Percentiles rank a stretch among this genome's conserved stretches.
Conservation (phyloP, 129 eudicot genomes). For the Flaveria sonorensis region DNA sequence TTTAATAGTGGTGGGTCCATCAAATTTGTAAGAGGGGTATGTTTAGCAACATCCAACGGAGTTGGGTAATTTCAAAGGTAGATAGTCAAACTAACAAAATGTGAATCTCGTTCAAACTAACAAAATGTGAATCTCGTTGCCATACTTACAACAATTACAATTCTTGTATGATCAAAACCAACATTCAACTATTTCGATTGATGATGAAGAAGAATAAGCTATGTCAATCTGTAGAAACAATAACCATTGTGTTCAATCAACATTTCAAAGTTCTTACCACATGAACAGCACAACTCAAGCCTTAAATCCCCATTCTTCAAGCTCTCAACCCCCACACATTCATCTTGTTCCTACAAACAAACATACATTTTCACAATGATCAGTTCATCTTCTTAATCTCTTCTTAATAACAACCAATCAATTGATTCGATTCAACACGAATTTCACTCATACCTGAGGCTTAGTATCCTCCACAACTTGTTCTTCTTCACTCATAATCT, state of each 20-base stretch:
- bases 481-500: slow-evolving; percentile 8
- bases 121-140: no score
- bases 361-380: neutral
- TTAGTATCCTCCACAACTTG: neutral
- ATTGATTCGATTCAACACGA: neutral
- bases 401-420: no score
- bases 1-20: no score
- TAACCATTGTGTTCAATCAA: slow-evolving; percentile 21
- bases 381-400: neutral
- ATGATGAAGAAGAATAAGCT: neutral
- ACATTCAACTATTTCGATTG: no score
- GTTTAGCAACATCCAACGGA: no score
- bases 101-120: no score
- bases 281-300: slow-evolving; percentile 24
- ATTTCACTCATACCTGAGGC: neutral
- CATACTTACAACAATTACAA: no score
- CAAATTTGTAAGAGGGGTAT: no score
- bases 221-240: slow-evolving; percentile 30
- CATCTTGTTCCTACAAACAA: slow-evolving; percentile 13
- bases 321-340: slow-evolving; percentile 25
- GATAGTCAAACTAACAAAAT: no score
- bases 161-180: no score
- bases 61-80: no score
- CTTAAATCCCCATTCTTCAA: slow-evolving; percentile 10
- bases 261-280: slow-evolving; percentile 20